Conservation (phyloP, 164 flowering plant species). For the Macadamia tetraphylla region DNA sequence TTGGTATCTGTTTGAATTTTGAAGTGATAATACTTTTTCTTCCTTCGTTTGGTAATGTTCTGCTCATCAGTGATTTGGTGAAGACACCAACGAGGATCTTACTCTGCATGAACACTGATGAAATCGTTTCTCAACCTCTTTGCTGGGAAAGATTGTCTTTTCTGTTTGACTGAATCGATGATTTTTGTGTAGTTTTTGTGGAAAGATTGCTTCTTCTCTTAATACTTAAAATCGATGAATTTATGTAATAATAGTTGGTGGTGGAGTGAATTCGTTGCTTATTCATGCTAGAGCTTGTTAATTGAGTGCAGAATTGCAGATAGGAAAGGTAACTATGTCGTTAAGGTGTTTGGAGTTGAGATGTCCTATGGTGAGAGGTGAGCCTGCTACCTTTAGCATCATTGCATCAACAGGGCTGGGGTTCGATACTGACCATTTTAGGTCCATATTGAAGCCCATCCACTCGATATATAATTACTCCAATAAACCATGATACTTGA, state of each 20-base stretch:
- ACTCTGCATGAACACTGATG: background rate
- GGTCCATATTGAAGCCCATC: too few relatives aligned
- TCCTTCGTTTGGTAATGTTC: background rate
- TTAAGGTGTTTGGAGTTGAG: slow-evolving; percentile 46
- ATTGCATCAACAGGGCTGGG: too few relatives aligned
- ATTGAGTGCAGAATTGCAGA: slow-evolving; percentile 25
- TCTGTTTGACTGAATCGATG: background rate
- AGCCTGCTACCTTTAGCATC: slow-evolving; percentile 39
- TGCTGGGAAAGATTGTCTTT: background rate
- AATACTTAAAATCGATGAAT: too few relatives aligned
- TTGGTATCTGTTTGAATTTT: background rate
- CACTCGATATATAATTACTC: too few relatives aligned
- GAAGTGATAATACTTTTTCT: background rate
- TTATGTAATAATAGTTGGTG: too few relatives aligned
- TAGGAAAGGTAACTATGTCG: slow-evolving; percentile 39
- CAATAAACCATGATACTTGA: too few relatives aligned
- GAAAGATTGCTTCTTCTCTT: background rate
- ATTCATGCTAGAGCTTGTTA: too few relatives aligned
- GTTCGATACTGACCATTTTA: too few relatives aligned
- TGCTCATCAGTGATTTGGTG: background rate
- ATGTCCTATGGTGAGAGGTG: slow-evolving; percentile 47
- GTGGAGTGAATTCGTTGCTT: too few relatives aligned
- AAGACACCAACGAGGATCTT: background rate
- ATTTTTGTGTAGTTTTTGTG: background rate
- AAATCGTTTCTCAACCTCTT: background rate